A percentile compares a stretch with the other conserved stretches of the same genome.
Evolutionary conservation across 163 green algal genomes (phyloP).

Genomic region (Coccomyxa subellipsoidea): DNA sequence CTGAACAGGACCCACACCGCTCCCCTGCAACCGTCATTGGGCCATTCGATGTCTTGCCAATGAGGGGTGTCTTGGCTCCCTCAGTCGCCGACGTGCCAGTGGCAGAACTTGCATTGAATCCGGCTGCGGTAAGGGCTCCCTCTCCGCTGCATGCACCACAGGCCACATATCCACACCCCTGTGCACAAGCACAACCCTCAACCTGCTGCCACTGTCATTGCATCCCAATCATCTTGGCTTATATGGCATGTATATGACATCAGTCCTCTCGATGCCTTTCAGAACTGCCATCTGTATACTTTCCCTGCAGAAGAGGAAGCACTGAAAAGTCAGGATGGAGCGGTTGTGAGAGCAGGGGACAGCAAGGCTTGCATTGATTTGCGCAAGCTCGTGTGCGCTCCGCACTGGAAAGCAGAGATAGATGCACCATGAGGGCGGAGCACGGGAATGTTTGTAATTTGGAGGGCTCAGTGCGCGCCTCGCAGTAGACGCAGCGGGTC

Average conservation of each 20-base stretch:
- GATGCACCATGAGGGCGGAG: too few species aligned
- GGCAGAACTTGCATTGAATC: not conserved
- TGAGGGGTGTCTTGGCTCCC: not conserved
- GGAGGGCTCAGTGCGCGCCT: constrained; percentile 19
- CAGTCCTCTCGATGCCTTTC: too few species aligned
- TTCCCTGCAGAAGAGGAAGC: too few species aligned
- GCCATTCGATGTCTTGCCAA: not conserved
- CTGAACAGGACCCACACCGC: constrained; percentile 63
- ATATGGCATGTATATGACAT: not conserved
- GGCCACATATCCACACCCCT: constrained; percentile 86
- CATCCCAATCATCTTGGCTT: not conserved
- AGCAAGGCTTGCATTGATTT: too few species aligned
- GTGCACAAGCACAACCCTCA: not conserved
- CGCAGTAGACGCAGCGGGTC: constrained; percentile 84
- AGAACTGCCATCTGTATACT: not conserved
- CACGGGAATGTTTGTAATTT: not conserved
- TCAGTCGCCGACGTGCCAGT: not conserved
- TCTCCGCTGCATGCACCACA: constrained; percentile 85
- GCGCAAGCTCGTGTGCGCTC: too few species aligned
- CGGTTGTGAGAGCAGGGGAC: too few species aligned
- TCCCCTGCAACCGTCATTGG: constrained; percentile 11
- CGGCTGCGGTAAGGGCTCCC: constrained; percentile 21
- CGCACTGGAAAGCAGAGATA: too few species aligned
- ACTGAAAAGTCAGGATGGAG: too few species aligned
- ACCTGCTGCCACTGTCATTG: not conserved